Base-by-base conservation (phyloP, 2,329 filamentous ascomycete species). In the Colletotrichum scovillei region DNA sequence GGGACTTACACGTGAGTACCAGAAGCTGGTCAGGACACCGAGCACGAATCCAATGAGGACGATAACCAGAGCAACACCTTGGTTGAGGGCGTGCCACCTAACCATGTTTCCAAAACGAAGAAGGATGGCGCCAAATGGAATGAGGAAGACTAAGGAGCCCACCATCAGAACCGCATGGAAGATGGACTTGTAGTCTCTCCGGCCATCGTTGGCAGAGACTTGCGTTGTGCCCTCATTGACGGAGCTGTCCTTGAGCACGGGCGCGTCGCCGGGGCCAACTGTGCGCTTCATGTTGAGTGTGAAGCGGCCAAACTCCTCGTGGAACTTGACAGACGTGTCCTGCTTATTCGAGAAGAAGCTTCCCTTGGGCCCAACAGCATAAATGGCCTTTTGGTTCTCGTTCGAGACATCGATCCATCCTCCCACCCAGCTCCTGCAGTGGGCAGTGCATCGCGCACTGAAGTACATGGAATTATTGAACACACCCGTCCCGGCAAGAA, bases 51-150 rank as follows among this genome's bases (percentile, higher is more conserved):
- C 90, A 19, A 86, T 78, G 7, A 91, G 77, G 9, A 87, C 84
- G 19, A 89, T 77, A 4, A 87, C 67, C 26, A 88, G 77, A 14
- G 87, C 89, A 26, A 89, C 74, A 0, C 78, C 78, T 80, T 92
- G 90, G 71, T 87, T 87, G 24, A 86, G 75, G 49, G 84, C 88
- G 78, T 92, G 91, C 84, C 86, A 88, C 72, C 84, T 86, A 2
- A 88, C 86, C 79, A 84, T 87, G 38, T 85, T 84, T 11, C 88
- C 83, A 3, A 90, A 78, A 2, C 88, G 82, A 59, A 92, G 78
- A 30, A 91, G 80, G 28, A 91, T 76, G 14, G 89, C 83, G 1
- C 90, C 91, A 11, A 88, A 74, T 0, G 90, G 90, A 78, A 91
- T 87, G 59, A 92, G 76, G 19, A 87, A 84, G 3, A 91, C 81